A percentile compares a stretch with the other conserved stretches of the same genome.
These are phyloP conservation scores for Nothomitra cinnamomea DNA, from an alignment of 2,329 filamentous ascomycete genomes.

Conservation along the genomic window DNA sequence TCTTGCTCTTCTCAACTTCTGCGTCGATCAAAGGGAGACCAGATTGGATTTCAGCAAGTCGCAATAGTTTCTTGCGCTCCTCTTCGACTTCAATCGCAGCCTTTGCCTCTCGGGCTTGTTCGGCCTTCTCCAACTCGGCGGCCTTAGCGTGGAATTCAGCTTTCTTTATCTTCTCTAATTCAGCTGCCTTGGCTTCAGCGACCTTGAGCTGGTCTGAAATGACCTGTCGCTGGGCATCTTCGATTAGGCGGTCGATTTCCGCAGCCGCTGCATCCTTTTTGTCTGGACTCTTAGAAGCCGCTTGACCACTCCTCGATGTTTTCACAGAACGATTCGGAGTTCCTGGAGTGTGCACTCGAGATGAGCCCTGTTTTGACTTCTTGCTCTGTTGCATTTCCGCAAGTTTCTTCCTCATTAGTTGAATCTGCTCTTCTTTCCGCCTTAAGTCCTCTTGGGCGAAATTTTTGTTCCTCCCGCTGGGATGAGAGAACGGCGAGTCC, in stretches of 20 bases:
- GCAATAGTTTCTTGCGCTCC: slow-evolving; percentile 19
- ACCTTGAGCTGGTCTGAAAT: not conserved
- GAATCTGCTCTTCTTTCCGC: slow-evolving; percentile 30
- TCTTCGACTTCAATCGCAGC: slow-evolving; percentile 9
- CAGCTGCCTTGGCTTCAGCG: not conserved
- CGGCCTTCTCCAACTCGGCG: slow-evolving; percentile 18
- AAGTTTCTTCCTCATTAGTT: slow-evolving; percentile 30
- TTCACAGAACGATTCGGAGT: slow-evolving; percentile 2
- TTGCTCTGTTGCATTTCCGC: slow-evolving; percentile 29
- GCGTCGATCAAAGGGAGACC: slow-evolving; percentile 28
- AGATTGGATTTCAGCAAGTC: slow-evolving; percentile 31
- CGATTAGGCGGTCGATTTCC: not conserved
- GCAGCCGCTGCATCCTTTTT: not conserved
- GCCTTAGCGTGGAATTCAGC: slow-evolving; percentile 17
- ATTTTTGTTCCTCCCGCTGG: slow-evolving; percentile 17
- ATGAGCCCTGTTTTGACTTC: slow-evolving; percentile 24
- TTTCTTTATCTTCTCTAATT: slow-evolving; percentile 16
- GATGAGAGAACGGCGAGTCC: not conserved
- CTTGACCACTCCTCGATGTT: not conserved
- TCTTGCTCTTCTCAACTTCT: slow-evolving; percentile 24
- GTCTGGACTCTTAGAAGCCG: not conserved
- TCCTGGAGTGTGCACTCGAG: slow-evolving; percentile 21
- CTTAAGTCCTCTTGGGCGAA: slow-evolving; percentile 25
- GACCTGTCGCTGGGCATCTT: not conserved
- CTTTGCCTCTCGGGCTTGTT: not conserved